Evolutionary conservation across 352 stramenopile species (phyloP).

Genomic region (Aphanomyces euteiches): DNA sequence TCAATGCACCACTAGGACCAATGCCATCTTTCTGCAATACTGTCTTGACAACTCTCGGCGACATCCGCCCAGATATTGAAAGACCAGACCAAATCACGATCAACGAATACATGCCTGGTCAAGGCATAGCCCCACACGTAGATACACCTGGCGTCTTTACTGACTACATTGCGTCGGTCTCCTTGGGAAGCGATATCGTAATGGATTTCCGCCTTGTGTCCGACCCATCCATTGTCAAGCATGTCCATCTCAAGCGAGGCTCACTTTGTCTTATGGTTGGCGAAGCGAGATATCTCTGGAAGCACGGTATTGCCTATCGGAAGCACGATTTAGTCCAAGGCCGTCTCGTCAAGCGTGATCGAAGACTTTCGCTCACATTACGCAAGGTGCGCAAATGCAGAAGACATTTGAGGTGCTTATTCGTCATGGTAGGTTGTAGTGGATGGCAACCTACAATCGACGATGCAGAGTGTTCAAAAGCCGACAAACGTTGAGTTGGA

Average conservation of each 20-base stretch:
- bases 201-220: constrained; percentile 34
- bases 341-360: constrained; percentile 16
- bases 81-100: constrained; percentile 36
- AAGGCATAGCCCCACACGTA: constrained; percentile 43
- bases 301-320: constrained; percentile 38
- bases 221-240: constrained; percentile 27
- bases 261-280: constrained; percentile 37
- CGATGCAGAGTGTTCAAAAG: constrained; percentile 16
- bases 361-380: constrained; percentile 40
- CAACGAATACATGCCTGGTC: constrained; percentile 43
- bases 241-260: constrained; percentile 28
- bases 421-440: neutral
- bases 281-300: constrained; percentile 38
- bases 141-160: constrained; percentile 40
- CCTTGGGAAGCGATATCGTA: constrained; percentile 34
- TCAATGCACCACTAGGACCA: constrained; percentile 8
- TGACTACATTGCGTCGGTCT: constrained; percentile 36
- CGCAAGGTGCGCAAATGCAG: constrained; percentile 28
- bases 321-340: constrained; percentile 38
- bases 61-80: constrained; percentile 10
- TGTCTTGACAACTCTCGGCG: neutral
- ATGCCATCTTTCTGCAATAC: constrained; percentile 26
- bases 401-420: neutral
- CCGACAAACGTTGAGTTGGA: constrained; percentile 63
- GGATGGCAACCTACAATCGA: neutral